Conservation (phyloP, 257 asterid species). For the Rhazya stricta region DNA sequence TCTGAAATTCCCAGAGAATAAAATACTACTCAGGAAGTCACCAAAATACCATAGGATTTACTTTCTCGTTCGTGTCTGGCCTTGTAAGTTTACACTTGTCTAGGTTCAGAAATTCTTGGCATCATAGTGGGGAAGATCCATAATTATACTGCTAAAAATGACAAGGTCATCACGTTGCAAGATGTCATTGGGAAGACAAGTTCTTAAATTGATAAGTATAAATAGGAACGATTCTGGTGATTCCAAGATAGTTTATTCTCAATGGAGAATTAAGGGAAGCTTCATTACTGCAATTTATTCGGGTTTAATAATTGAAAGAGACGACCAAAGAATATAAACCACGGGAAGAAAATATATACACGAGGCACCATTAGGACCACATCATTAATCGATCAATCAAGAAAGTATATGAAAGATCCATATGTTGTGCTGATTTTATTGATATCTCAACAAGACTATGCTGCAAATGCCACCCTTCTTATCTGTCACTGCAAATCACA, state of each 20-base stretch:
- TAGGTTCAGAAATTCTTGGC: constrained; percentile 10
- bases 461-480: not conserved
- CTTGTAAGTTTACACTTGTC: not conserved
- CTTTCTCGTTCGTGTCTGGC: not conserved
- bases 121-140: not conserved
- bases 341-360: not conserved
- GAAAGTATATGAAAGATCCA: not conserved
- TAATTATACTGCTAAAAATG: not conserved
- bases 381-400: not conserved
- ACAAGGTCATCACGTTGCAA: constrained; percentile 12
- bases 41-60: not conserved
- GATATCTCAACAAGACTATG: not conserved
- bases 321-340: not conserved
- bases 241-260: constrained; percentile 22
- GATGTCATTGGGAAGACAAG: constrained; percentile 36
- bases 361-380: not conserved
- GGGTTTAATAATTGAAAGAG: constrained; percentile 2
- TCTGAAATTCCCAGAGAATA: constrained; percentile 4
- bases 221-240: constrained; percentile 24
- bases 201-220: constrained; percentile 30
- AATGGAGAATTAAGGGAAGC: constrained; percentile 2
- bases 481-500: not conserved
- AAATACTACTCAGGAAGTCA: not conserved
- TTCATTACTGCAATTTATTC: not conserved
- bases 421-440: not conserved